Conservation (phyloP, 805 yeast genomes). For the Cyberlindnera maclurae region DNA sequence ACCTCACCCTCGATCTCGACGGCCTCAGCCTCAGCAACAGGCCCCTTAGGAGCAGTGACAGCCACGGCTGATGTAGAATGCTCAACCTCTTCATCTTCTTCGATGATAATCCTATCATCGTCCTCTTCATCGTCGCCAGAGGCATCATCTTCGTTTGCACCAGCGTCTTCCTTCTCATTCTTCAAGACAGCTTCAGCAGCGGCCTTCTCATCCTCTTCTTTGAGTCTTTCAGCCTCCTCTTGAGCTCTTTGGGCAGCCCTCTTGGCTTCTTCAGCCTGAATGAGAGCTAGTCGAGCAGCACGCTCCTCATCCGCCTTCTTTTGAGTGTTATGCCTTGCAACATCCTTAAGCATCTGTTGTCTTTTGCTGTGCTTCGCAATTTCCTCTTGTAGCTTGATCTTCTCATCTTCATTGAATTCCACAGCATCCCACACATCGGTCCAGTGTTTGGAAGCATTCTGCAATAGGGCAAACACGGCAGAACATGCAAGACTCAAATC, state of each 20-base stretch:
- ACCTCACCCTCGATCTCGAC: not conserved
- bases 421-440: constrained; percentile 51
- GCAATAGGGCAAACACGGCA: constrained; percentile 62
- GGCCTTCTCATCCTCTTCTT: constrained; percentile 3
- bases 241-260: constrained; percentile 2
- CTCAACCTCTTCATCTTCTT: constrained; percentile 1
- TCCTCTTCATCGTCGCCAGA: constrained; percentile 1
- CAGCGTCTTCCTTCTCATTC: not conserved
- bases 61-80: not conserved
- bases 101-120: not conserved
- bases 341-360: constrained; percentile 11
- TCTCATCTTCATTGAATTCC: constrained; percentile 39
- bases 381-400: constrained; percentile 18
- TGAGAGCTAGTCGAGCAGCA: constrained; percentile 5
- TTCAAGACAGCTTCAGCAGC: constrained; percentile 2
- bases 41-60: too few species aligned
- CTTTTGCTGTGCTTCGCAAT: constrained; percentile 8
- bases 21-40: too few species aligned
- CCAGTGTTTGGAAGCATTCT: constrained; percentile 46
- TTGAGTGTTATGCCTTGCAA: constrained; percentile 9
- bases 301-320: constrained; percentile 11
- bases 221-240: constrained; percentile 5
- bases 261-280: constrained; percentile 1
- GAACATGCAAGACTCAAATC: constrained; percentile 74
- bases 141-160: constrained; percentile 2